These are phyloP conservation scores for Russula sp. DNA, from an alignment of 768 basidiomycete species.

Conservation along the genomic window DNA sequence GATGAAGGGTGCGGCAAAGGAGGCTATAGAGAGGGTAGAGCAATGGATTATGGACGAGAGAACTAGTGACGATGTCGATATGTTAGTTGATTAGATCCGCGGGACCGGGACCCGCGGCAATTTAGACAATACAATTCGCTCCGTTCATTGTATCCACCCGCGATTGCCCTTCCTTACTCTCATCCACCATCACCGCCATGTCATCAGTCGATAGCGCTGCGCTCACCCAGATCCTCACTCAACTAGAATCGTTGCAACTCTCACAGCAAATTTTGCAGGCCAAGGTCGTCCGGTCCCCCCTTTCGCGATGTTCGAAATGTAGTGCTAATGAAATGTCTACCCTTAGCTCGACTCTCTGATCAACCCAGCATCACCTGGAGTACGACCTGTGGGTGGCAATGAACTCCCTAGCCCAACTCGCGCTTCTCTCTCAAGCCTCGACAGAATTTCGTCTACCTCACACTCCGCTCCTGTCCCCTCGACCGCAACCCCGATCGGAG, in stretches of 20 bases:
- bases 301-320: background rate
- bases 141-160: too few relatives aligned
- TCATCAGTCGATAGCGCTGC: conserved; percentile 39
- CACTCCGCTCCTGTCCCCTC: conserved; percentile 22
- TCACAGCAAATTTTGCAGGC: conserved; percentile 73
- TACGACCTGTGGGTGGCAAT: conserved; percentile 30
- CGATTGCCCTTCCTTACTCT: too few relatives aligned
- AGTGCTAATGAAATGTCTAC: background rate
- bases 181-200: background rate
- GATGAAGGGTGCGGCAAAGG: conserved; percentile 7
- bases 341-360: conserved; percentile 47
- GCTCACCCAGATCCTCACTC: conserved; percentile 63
- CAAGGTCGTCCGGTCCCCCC: conserved; percentile 43
- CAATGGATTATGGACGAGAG: background rate
- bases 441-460: conserved; percentile 27
- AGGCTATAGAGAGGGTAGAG: conserved; percentile 3
- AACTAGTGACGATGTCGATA: too few relatives aligned
- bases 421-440: conserved; percentile 28
- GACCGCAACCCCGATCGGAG: conserved; percentile 11
- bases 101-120: background rate
- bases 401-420: conserved; percentile 26
- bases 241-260: conserved; percentile 63
- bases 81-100: background rate
- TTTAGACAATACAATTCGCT: too few relatives aligned
- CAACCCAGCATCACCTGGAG: conserved; percentile 23